Evolutionary conservation across 2,329 filamentous ascomycete genomes (phyloP), one percentile per base, ranked within the genome.

Genomic region (Pochonia chlamydosporia): DNA sequence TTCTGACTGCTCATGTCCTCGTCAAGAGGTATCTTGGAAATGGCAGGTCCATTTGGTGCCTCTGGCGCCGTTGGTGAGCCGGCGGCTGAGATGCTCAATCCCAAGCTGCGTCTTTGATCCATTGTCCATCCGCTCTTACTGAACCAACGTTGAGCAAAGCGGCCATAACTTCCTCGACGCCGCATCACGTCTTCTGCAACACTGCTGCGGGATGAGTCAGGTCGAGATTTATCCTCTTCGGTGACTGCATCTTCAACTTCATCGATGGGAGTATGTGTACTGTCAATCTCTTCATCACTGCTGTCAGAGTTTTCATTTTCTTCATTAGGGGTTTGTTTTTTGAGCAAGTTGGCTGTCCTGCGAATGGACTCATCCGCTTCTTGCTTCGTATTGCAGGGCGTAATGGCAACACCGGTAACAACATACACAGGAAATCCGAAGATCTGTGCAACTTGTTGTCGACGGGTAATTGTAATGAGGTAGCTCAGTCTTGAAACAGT

Each of bases 101-200:
- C 87, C 59, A 90, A 78, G 42, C 79, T 79, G 23, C 84, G 76
- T 56, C 82, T 80, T 54, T 82, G 82, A 50, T 87, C 85, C 50
- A 82, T 71, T 44, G 82, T 84, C 87, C 90, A 92, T 0, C 88
- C 90, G 51, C 82, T 85, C 53, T 81, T 83, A 37, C 89, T 93
- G 62, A 97, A 93, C 93, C 93, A 99, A 50, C 85, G 83, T 52
- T 90, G 81, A 0, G 92, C 89, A 63, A 97, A 96, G 31, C 88
- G 78, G 4, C 91, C 92, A 64, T 96, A 97, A 52, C 83, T 84
- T 1, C 91, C 90, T 56, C 82, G 85, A 48, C 81, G 84, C 31
- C 83, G 81, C 46, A 96, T 92, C 1, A 97, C 91, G 69, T 97
- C 88, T 64, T 95, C 84, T 0, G 86, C 89, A 49, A 96, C 83